These are phyloP conservation scores for Beauveria sp. DNA, from an alignment of 2,329 filamentous ascomycete genomes.

Conservation along the genomic window DNA sequence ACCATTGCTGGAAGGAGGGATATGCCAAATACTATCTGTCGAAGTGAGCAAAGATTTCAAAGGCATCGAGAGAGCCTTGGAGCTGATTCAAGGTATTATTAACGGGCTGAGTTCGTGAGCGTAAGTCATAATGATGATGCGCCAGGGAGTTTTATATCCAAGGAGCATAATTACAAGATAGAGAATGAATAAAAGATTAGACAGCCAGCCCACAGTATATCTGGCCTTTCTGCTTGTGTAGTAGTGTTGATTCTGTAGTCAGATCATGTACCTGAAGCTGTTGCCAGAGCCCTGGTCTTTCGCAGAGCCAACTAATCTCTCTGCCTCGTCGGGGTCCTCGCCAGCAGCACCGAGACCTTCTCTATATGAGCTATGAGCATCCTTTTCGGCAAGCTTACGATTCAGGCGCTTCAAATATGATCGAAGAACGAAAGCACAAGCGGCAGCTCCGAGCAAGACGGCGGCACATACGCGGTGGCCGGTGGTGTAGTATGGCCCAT, in stretches of 20 bases:
- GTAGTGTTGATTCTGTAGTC: constrained; percentile 4
- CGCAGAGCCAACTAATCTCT: constrained; percentile 29
- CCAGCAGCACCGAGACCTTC: neutral
- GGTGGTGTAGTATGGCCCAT: constrained; percentile 52
- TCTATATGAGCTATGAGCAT: constrained; percentile 17
- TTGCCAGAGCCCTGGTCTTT: constrained; percentile 17
- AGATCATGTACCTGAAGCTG: constrained; percentile 42
- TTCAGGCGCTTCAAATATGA: constrained; percentile 47
- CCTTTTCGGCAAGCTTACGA: constrained; percentile 30
- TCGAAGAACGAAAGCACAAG: constrained; percentile 46
- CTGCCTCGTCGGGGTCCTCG: constrained; percentile 25
- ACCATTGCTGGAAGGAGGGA: constrained; percentile 30
- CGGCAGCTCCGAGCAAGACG: constrained; percentile 55
- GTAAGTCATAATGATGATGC: constrained; percentile 1
- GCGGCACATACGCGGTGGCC: constrained; percentile 57
- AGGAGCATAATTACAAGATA: constrained; percentile 5
- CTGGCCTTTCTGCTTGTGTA: neutral
- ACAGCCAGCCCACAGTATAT: neutral
- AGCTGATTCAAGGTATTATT: neutral
- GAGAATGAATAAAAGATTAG: neutral
- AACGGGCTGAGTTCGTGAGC: neutral
- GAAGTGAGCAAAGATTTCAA: constrained; percentile 24
- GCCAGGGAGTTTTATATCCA: neutral
- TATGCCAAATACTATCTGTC: constrained; percentile 25
- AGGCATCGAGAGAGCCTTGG: neutral